Base-by-base conservation (phyloP, 768 basidiomycete genomes). In the Strobilomyces echinocephalus region DNA sequence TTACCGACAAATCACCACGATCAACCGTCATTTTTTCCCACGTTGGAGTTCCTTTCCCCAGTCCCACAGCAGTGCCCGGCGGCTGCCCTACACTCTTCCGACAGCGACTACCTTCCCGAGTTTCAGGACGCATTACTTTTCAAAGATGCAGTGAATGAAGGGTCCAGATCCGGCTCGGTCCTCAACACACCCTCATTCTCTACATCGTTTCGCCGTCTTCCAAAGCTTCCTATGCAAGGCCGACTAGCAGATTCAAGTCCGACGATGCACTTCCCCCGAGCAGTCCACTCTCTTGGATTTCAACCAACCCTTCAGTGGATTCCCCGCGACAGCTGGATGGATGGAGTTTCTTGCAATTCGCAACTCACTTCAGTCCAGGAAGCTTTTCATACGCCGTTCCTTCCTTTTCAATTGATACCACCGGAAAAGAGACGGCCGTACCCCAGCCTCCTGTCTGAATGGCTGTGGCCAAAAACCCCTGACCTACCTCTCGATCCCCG, bases 141-240 rank as follows among this genome's bases (percentile, higher is more conserved):
- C 50, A 63, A 56, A 36, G 55, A 61, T 31, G 36, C 33, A 42
- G 56, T 49, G 20, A 50, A 55, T 36, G 54, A 54, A 46, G 51
- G 53, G 1, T 40, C 49, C 35, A 61, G 58, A 50, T 28, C 39
- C 3, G 30, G 53, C 14, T 33, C 67, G 35, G 33, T 53, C n/a
- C 52, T 54, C 9, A 53, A 52, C 26, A 33, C 57, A 31, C 53
- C 63, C 53, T 52, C 53, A 33, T 54, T 61, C 35, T 70, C 69
- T 36, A 62, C 69, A 55, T 69, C 73, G 20, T 65, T 60, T 52
- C 64, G 66, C n/a, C 70, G 65, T 18, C 58, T 69, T 44, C 65
- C 69, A 16, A 72, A 69, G 21, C 60, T 63, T 40, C 63, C 73
- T 42, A 36, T 49, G 18, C 54, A 66, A 10, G 50, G 50, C 35